Base-by-base conservation (phyloP, 2,329 filamentous ascomycete genomes). In the Verticillium longisporum region DNA sequence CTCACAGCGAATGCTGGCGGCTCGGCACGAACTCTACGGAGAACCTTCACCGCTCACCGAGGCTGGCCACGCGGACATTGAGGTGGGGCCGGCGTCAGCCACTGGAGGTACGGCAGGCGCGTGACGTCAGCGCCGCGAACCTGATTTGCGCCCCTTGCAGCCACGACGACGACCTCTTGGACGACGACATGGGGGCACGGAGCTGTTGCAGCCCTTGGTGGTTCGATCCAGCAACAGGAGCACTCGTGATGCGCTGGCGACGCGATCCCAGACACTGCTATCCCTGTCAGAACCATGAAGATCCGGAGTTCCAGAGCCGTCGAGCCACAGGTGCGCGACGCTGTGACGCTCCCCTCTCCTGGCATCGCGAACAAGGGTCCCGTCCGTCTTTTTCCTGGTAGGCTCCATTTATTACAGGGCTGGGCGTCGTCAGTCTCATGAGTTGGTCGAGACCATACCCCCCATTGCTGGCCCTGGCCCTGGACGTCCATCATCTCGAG, bases 111-210 rank as follows among this genome's bases (percentile, higher is more conserved):
- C 41, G 41, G n/a, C 41, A 50, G 41, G 3, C 41, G 55, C 55
- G 21, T 58, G 56, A 58, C 56, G 56, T 58, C 56, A 58, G 36
- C 37, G 37, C 38, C 56, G 50, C 56, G 26, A 58, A 58, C 56
- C 38, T 58, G 56, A 58, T 58, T 58, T 50, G 26, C 37, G 37
- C 37, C 21, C 56, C 55, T 56, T 36, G 21, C 56, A 33, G 34
- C 18, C 36, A n/a, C n/a, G n/a, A n/a, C n/a, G n/a, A 31, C 34
- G 21, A n/a, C 37, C 36, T 60, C n/a, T 60, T 60, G 59, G 61
- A 59, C 62, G 37, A 62, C 59, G 45, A 60, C 61, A 59, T 59
- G n/a, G n/a, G n/a, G n/a, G n/a, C n/a, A n/a, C n/a, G n/a, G n/a
- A n/a, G n/a, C n/a, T n/a, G n/a, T n/a, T n/a, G n/a, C n/a, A n/a